Evolutionary conservation across 2,329 filamentous ascomycete genomes (phyloP).

Genomic region (Albophoma yamanashiensis): DNA sequence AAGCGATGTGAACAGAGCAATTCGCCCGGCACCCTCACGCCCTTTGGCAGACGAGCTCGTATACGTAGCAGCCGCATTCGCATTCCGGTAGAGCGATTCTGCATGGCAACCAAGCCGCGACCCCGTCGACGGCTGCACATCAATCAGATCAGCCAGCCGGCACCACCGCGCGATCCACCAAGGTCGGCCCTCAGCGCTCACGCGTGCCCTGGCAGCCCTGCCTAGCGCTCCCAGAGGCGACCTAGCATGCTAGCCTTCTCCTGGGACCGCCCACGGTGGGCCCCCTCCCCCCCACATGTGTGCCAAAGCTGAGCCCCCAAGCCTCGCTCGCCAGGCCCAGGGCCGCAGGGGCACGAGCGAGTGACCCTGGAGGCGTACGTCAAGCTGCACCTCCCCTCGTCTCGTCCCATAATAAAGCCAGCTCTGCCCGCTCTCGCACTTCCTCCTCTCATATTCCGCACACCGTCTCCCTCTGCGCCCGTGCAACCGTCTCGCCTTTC

Average conservation of each 20-base stretch:
- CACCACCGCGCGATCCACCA: neutral
- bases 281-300: slow-evolving; percentile 4
- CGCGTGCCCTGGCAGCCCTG: neutral
- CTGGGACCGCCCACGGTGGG: neutral
- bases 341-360: neutral
- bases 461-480: slow-evolving; percentile 1
- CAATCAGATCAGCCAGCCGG: neutral
- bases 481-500: neutral
- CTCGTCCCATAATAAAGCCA: slow-evolving; percentile 7
- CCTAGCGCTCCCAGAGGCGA: neutral
- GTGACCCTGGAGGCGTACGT: slow-evolving; percentile 1
- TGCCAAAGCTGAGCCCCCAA: slow-evolving; percentile 11
- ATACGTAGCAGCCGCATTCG: no score
- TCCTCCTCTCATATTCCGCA: slow-evolving; percentile 1
- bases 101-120: neutral
- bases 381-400: slow-evolving; percentile 8
- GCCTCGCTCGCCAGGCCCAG: slow-evolving; percentile 8
- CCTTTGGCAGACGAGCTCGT: neutral
- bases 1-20: neutral
- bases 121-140: neutral
- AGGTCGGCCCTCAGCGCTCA: neutral
- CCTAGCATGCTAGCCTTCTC: neutral
- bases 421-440: neutral
- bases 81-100: neutral
- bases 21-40: neutral